phyloP scores from a whole-genome alignment of 2,329 filamentous ascomycete species.

The Paecilomyces sp. region DNA sequence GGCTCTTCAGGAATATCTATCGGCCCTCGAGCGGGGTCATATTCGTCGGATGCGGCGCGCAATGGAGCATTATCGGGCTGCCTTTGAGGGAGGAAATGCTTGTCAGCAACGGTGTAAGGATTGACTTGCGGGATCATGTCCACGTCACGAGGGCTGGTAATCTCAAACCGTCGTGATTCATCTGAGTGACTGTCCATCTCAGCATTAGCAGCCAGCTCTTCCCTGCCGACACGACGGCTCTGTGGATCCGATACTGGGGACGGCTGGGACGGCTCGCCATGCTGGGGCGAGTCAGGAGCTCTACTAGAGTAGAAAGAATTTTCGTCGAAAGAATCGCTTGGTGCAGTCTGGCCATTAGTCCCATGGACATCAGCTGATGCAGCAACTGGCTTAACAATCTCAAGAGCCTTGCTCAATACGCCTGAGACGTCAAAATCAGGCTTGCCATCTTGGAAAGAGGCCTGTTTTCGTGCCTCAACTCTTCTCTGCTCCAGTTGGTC shows the following conservation, averaged over 20 bases:
- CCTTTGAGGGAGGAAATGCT: conserved; percentile 21
- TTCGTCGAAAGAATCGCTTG: conserved; percentile 80
- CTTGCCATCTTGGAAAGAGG: conserved; percentile 45
- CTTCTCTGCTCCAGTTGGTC: conserved; percentile 67
- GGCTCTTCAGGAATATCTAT: conserved; percentile 36
- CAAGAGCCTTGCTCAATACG: conserved; percentile 63
- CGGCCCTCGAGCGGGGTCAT: conserved; percentile 15
- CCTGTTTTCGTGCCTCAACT: conserved; percentile 41
- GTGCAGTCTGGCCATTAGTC: conserved; percentile 55
- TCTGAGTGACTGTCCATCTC: conserved; percentile 25
- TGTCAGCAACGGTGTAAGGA: conserved; percentile 33
- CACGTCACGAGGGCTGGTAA: conserved; percentile 27
- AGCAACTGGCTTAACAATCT: conserved; percentile 63
- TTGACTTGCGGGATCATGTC: conserved; percentile 30
- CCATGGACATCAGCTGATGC: conserved; percentile 44
- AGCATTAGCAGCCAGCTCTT: conserved; percentile 25
- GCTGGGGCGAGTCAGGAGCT: conserved; percentile 65
- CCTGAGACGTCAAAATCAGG: conserved; percentile 64
- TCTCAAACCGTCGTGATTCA: conserved; percentile 31
- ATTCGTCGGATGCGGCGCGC: conserved; percentile 11
- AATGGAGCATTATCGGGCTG: conserved; percentile 17
- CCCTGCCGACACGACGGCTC: conserved; percentile 14
- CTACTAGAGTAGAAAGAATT: conserved; percentile 95
- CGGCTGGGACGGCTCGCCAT: conserved; percentile 25
- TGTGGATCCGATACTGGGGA: conserved; percentile 17